Conservation (phyloP, 352 stramenopile genomes). For the Phytophthora cactorum region DNA sequence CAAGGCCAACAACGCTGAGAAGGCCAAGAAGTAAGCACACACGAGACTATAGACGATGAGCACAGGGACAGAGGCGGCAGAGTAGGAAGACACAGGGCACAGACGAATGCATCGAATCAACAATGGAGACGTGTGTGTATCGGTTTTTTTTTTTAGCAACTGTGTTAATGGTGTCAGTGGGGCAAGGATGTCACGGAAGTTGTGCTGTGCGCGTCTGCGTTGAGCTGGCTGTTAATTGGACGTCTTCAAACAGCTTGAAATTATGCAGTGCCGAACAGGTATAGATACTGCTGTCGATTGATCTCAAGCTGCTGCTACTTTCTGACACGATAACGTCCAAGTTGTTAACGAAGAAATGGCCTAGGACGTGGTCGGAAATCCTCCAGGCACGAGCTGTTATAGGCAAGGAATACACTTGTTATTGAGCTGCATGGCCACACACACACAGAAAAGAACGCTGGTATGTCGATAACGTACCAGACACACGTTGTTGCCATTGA, state of each 20-base stretch:
- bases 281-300: slow-evolving; percentile 1
- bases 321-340: slow-evolving; percentile 10
- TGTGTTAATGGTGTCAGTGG: slow-evolving; percentile 1
- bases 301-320: slow-evolving; percentile 4
- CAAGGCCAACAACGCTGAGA: slow-evolving; percentile 79
- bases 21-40: slow-evolving; percentile 84
- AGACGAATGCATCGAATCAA: slow-evolving; percentile 10
- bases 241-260: slow-evolving; percentile 7
- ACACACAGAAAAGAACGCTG: not conserved
- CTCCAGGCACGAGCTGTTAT: slow-evolving; percentile 78
- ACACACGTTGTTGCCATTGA: slow-evolving; percentile 99
- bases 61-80: slow-evolving; percentile 3
- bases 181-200: slow-evolving; percentile 3
- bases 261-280: slow-evolving; percentile 12
- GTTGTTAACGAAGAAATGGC: slow-evolving; percentile 1
- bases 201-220: not conserved
- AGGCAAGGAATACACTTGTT: slow-evolving; percentile 15
- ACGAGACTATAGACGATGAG: slow-evolving; percentile 22
- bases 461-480: slow-evolving; percentile 53
- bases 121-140: slow-evolving; percentile 28
- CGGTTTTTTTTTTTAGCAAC: slow-evolving; percentile 20
- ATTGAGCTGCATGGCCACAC: slow-evolving; percentile 1
- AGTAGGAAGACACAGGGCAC: slow-evolving; percentile 7
- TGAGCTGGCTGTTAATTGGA: not conserved
- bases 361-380: slow-evolving; percentile 57